Percentiles rank a stretch among this genome's conserved stretches.
These are phyloP conservation scores for Hura crepitans DNA, from an alignment of 441 rosid species.

Conservation along the genomic window DNA sequence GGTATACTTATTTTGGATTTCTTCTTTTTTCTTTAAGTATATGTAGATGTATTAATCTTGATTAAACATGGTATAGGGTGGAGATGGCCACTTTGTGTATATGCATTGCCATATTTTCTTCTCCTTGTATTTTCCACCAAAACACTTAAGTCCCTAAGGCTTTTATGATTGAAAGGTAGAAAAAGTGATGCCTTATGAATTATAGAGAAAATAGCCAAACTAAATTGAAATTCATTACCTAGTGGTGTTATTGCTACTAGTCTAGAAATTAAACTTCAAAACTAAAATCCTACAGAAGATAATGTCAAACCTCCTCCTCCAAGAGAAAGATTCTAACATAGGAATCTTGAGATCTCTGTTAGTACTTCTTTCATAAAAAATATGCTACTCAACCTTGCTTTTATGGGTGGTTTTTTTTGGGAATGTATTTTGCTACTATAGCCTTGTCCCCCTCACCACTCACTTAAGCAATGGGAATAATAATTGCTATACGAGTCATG, in stretches of 20 bases:
- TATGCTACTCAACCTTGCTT: conserved; percentile 61
- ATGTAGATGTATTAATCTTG: too few species aligned
- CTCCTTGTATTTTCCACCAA: conserved; percentile 48
- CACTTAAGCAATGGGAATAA: conserved; percentile 60
- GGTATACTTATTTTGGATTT: too few species aligned
- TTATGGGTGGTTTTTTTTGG: conserved; percentile 84
- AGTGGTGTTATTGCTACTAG: conserved; percentile 57
- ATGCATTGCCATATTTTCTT: conserved; percentile 46
- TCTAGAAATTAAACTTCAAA: conserved; percentile 43
- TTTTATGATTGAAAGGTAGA: conserved; percentile 51
- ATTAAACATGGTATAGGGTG: too few species aligned
- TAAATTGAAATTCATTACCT: conserved; percentile 41
- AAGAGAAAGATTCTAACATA: conserved; percentile 33
- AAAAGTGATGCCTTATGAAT: conserved; percentile 41
- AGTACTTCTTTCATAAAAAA: conserved; percentile 62
- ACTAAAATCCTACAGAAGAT: conserved; percentile 35
- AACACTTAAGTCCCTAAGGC: conserved; percentile 62
- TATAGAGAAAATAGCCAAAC: conserved; percentile 42
- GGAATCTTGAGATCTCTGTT: conserved; percentile 41
- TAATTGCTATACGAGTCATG: conserved; percentile 34
- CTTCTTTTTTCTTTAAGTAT: too few species aligned
- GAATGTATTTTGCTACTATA: conserved; percentile 83
- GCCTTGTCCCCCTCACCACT: conserved; percentile 82
- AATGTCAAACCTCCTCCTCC: conserved; percentile 14
- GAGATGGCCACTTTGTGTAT: conserved; percentile 58